Base-by-base conservation (phyloP, 139 green algal species). In the Coelastrella sp. region DNA sequence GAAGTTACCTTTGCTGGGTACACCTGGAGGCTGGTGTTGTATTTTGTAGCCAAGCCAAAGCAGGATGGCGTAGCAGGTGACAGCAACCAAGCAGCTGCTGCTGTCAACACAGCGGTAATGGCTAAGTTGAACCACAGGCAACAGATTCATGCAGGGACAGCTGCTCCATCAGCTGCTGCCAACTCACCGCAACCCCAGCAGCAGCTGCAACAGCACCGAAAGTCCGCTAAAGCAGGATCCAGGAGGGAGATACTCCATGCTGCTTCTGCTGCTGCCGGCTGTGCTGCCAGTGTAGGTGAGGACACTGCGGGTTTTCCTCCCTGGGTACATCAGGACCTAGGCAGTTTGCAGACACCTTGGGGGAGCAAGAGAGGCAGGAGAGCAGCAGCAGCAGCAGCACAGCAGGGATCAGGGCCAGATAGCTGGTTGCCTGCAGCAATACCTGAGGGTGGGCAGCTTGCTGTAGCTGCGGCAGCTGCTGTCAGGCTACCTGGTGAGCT, bases 11-110 rank as follows among this genome's bases (percentile, higher is more conserved):
- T 82, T 69, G 51, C 53, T 43, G 75, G 75, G 17, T 72, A 69
- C 35, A 69, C 21, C 5, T 82, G 75, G 75, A 51, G 75, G 8
- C 51, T 82, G 23, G 75, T 82, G 7, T 34, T 82, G 35, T 82
- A 82, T 38, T 82, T 82, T 43, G 34, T 71, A 45, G 43, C 69
- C 11, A 64, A 27, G 40, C n/a, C 43, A 19, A 66, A 35, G 15
- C 45, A 79, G 72, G 43, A 79, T 41, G 45, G 3, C 15, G 34
- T 17, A 41, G 62, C 30, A 41, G 62, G 19, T 8, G 8, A 38
- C 23, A 71, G 62, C 21, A 71, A 30, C 5, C 15, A n/a, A 43
- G 71, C 71, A 30, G 38, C 38, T 63, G 71, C 71, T 62, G 71
- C n/a, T 40, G 71, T 35, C 13, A 63, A 41, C 45, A 43, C 71